phyloP scores from a whole-genome alignment of 768 basidiomycete genomes.

The Mrakia frigida region DNA sequence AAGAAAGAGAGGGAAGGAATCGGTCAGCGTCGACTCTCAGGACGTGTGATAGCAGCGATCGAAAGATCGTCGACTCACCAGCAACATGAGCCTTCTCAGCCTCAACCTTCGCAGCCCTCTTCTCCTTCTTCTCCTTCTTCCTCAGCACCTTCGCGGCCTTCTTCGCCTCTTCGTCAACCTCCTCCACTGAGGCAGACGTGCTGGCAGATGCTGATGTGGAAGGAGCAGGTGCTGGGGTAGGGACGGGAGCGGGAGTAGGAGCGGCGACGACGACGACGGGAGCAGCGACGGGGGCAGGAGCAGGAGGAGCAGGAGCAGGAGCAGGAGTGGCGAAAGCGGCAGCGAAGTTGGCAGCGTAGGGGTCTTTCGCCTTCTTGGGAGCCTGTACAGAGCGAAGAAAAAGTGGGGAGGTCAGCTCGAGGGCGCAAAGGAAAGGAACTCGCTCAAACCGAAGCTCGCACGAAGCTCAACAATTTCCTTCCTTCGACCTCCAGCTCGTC shows the following conservation, averaged over 20 bases:
- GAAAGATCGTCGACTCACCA: neutral
- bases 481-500: no score
- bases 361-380: conserved; percentile 27
- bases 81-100: conserved; percentile 12
- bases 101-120: neutral
- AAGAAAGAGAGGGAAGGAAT: neutral
- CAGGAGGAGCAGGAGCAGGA: neutral
- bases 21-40: neutral
- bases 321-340: conserved; percentile 16
- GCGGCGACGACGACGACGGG: neutral
- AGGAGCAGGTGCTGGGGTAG: neutral
- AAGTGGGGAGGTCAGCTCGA: neutral
- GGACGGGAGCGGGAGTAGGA: conserved; percentile 42
- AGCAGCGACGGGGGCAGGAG: neutral
- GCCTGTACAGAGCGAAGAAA: neutral
- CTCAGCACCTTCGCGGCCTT: neutral
- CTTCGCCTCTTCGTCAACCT: conserved; percentile 50
- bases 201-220: neutral
- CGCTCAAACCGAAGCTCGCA: no score
- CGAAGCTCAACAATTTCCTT: no score
- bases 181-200: neutral
- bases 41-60: no score
- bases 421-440: neutral
- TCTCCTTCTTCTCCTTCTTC: conserved; percentile 11
- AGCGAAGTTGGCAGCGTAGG: conserved; percentile 30